phyloP scores from a whole-genome alignment of 306 rosid genomes.

The Calophaca sinica region DNA sequence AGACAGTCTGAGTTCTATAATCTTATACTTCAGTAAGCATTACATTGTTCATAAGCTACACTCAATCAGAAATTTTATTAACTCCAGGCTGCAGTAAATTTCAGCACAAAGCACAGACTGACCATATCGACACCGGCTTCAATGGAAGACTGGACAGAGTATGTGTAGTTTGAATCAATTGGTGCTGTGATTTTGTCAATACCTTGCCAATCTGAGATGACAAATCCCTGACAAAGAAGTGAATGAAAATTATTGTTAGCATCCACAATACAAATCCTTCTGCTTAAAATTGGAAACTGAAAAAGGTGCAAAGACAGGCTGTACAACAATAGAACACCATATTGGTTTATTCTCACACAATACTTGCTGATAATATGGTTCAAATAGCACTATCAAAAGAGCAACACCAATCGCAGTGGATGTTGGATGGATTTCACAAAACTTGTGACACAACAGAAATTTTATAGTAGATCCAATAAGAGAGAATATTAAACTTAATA shows the following conservation, averaged over 20 bases:
- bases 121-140: constrained; percentile 98
- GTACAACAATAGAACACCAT: too few species aligned
- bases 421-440: too few species aligned
- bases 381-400: too few species aligned
- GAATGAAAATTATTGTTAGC: constrained; percentile 33
- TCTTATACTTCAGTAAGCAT: constrained; percentile 15
- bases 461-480: too few species aligned
- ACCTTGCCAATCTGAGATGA: constrained; percentile 98
- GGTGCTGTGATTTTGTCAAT: constrained; percentile 83
- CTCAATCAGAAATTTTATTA: neutral
- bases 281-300: neutral
- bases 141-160: constrained; percentile 80
- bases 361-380: too few species aligned
- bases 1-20: constrained; percentile 39
- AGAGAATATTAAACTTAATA: too few species aligned
- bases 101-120: constrained; percentile 48
- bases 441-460: too few species aligned
- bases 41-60: constrained; percentile 33
- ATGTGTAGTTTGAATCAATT: constrained; percentile 80
- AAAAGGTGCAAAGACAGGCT: too few species aligned
- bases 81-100: constrained; percentile 30
- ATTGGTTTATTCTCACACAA: too few species aligned
- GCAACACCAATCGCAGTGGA: too few species aligned
- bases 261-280: constrained; percentile 14
- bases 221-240: constrained; percentile 84